Evolutionary conservation across 2,329 filamentous ascomycete species (phyloP).

Genomic region (Fusarium sp.): DNA sequence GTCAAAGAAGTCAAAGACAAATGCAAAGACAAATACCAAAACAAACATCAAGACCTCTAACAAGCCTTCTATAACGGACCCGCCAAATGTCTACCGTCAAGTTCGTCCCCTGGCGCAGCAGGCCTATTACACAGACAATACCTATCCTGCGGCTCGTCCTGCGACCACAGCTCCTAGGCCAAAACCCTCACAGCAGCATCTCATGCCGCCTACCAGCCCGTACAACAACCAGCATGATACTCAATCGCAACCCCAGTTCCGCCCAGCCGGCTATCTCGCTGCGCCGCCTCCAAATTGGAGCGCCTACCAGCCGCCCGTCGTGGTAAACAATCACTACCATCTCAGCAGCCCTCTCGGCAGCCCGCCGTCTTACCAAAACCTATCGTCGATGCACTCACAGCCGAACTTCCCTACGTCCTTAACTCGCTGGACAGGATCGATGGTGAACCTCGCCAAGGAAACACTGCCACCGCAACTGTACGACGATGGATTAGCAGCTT

Average conservation of each 20-base stretch:
- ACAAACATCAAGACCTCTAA: background rate
- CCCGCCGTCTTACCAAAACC: constrained; percentile 9
- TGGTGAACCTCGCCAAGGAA: constrained; percentile 59
- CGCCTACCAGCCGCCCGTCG: constrained; percentile 56
- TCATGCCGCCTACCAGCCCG: constrained; percentile 22
- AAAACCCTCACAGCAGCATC: constrained; percentile 18
- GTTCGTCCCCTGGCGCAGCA: background rate
- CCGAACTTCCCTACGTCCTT: constrained; percentile 38
- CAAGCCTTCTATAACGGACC: constrained; percentile 22
- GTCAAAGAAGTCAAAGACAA: constrained; percentile 5
- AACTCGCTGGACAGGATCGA: constrained; percentile 56
- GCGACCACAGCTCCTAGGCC: constrained; percentile 1
- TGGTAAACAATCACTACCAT: constrained; percentile 68
- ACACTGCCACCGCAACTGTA: constrained; percentile 56
- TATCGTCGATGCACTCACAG: constrained; percentile 15
- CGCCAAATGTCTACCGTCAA: constrained; percentile 20
- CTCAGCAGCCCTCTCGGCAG: constrained; percentile 50
- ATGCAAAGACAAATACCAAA: background rate
- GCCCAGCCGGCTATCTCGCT: constrained; percentile 43
- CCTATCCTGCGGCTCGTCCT: constrained; percentile 1
- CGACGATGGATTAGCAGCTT: constrained; percentile 59
- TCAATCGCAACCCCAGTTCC: constrained; percentile 44
- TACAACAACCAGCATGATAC: constrained; percentile 41
- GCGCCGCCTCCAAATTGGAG: constrained; percentile 41
- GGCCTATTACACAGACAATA: background rate